A percentile compares a stretch with the other conserved stretches of the same genome.
phyloP scores from a whole-genome alignment of 2,329 filamentous ascomycete species.

The Venturiaceae sp. region DNA sequence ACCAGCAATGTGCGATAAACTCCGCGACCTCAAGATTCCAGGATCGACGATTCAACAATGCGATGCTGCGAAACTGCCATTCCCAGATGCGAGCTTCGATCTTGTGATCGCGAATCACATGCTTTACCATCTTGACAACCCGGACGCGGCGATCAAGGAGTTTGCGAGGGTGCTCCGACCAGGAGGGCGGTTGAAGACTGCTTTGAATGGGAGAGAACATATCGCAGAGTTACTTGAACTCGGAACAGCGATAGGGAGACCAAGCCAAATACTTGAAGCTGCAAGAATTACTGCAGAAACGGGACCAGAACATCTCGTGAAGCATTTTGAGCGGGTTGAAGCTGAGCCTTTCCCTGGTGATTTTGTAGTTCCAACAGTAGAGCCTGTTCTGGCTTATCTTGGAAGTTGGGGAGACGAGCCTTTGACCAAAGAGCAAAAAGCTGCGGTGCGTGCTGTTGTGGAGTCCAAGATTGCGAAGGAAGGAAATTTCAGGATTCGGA shows the following conservation, averaged over 20 bases:
- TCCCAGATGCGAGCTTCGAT: conserved; percentile 10
- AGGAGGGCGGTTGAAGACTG: conserved; percentile 7
- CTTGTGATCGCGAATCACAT: conserved; percentile 12
- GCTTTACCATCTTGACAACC: conserved; percentile 12
- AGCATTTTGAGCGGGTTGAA: not conserved
- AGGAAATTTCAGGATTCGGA: conserved; percentile 5
- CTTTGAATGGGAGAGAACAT: conserved; percentile 11
- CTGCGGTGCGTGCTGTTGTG: not conserved
- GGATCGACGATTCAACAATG: conserved; percentile 9
- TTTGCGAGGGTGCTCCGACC: conserved; percentile 11
- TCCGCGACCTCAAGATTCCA: conserved; percentile 5
- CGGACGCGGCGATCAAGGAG: conserved; percentile 9
- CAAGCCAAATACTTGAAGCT: not conserved
- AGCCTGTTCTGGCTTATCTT: conserved; percentile 1
- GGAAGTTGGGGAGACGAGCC: conserved; percentile 1
- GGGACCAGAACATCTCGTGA: not conserved
- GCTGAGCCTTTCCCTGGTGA: not conserved
- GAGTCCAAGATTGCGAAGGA: not conserved
- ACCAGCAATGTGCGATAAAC: conserved; percentile 12
- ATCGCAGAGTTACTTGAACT: not conserved
- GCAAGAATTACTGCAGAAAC: not conserved
- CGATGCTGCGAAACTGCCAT: conserved; percentile 10
- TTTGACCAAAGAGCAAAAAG: not conserved
- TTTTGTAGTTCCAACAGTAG: not conserved
- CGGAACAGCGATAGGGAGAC: not conserved